Base-by-base conservation (phyloP, 2,329 filamentous ascomycete genomes). In the Arthrinium puccinioides region DNA sequence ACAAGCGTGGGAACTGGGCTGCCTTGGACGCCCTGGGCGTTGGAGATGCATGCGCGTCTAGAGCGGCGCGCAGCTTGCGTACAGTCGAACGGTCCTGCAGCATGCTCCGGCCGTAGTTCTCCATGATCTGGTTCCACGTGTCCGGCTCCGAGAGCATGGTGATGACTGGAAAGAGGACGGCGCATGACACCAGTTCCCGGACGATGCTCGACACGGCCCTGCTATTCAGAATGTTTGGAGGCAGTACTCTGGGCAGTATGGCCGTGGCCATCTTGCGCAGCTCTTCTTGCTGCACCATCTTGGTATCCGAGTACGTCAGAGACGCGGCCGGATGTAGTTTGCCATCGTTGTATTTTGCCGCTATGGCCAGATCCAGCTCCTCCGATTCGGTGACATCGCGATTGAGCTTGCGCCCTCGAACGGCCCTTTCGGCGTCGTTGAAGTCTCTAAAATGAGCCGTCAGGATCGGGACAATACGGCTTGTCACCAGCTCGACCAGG, bases 51-150 rank as follows among this genome's bases (percentile, higher is more conserved):
- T 98, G 92, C 57, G 97, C 81, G 59, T 98, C 92, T 34, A 98
- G 68, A 8, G 90, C 92, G 26, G 88, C 90, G 38, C 92, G 81
- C 37, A 98, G 74, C 58, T 88, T 94, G 39, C 86, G 82, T 26
- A 98, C 90, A 0, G 89, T 96, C 45, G 94, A 97, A 25, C 94
- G 79, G 57, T 98, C 94, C 59, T 97, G 92, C 28, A 98, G 71
- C 67, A 94, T 83, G 19, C 84, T 83, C 34, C 86, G 81, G 14
- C 88, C 84, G 60, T 82, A 87, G 39, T 82, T 89, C 60, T 97
- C 90, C 72, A 97, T 87, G 42, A 95, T 62, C 59, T 96, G 89
- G 53, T 98, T 97, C 90, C 90, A 98, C 8, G 84, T 94, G 63
- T 98, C 94, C 2, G 94, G 89, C 49, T 98, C 90, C 5, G 86